A percentile compares a stretch with the other conserved stretches of the same genome.
These are phyloP conservation scores for Apophysomyces trapeziformis DNA, from an alignment of 371 early-diverging fungal species.

Conservation along the genomic window DNA sequence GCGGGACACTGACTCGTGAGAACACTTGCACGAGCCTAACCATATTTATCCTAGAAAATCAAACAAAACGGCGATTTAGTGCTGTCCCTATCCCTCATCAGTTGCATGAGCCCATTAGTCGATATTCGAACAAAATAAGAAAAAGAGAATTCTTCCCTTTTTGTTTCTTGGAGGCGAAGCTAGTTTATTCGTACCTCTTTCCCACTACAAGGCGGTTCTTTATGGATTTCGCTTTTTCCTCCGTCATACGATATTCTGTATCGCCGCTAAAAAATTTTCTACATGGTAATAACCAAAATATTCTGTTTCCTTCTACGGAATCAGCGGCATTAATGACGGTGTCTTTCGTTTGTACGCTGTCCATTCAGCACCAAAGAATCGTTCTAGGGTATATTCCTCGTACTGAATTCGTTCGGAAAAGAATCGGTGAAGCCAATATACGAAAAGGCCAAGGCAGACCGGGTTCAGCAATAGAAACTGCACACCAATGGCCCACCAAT, in stretches of 20 bases:
- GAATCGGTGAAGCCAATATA: constrained; percentile 66
- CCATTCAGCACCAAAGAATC: constrained; percentile 83
- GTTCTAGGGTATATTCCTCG: constrained; percentile 73
- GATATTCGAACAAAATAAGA: neutral
- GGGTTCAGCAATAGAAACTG: constrained; percentile 79
- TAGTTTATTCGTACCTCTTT: too few species aligned
- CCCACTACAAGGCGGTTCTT: too few species aligned
- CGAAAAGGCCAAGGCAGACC: constrained; percentile 66
- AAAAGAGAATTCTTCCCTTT: too few species aligned
- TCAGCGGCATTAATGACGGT: constrained; percentile 48
- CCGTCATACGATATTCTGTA: neutral
- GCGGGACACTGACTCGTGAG: constrained; percentile 3
- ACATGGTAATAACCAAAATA: neutral
- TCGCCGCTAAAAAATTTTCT: constrained; percentile 1
- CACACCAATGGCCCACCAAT: constrained; percentile 80
- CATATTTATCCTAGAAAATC: neutral
- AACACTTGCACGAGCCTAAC: constrained; percentile 5
- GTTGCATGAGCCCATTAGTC: neutral
- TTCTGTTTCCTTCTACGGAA: constrained; percentile 24
- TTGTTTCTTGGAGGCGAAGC: too few species aligned
- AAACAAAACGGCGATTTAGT: neutral
- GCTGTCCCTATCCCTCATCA: neutral
- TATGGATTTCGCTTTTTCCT: too few species aligned
- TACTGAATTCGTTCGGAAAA: constrained; percentile 75
- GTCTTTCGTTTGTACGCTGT: constrained; percentile 42